phyloP scores from a whole-genome alignment of 2,329 filamentous ascomycete genomes.

The Cladorrhinum sp. region DNA sequence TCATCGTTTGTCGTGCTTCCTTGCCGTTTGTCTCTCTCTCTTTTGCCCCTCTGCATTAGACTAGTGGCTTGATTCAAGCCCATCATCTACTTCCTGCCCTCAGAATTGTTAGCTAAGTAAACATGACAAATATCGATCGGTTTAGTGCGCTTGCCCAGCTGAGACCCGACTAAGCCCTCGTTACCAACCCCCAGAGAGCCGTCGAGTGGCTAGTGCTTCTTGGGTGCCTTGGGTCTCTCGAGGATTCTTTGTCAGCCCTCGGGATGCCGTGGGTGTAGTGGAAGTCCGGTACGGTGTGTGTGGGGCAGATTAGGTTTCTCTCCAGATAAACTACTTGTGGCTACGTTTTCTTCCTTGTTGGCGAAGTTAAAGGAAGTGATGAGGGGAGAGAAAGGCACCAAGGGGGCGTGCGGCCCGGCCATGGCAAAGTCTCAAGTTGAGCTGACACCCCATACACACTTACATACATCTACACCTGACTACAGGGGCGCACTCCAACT shows the following conservation, averaged over 20 bases:
- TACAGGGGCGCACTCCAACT: not conserved
- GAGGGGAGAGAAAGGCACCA: too few relatives aligned
- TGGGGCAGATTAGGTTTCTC: not conserved
- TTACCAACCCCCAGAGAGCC: not conserved
- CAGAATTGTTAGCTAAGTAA: too few relatives aligned
- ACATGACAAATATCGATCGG: too few relatives aligned
- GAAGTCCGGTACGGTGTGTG: not conserved
- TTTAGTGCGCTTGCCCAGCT: too few relatives aligned
- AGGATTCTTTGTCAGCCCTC: not conserved
- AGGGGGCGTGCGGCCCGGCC: not conserved
- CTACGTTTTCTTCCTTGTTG: not conserved
- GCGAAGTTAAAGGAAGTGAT: not conserved
- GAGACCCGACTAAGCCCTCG: not conserved
- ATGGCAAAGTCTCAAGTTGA: not conserved
- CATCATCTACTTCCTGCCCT: too few relatives aligned
- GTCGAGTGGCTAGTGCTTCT: not conserved
- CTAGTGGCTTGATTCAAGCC: too few relatives aligned
- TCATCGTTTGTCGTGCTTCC: not conserved
- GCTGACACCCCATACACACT: not conserved
- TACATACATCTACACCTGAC: too few relatives aligned
- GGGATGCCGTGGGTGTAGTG: not conserved
- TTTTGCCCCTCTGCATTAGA: too few relatives aligned
- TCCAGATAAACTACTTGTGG: not conserved
- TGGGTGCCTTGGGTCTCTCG: not conserved
- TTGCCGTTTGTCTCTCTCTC: not conserved